A percentile compares a stretch with the other conserved stretches of the same genome.
These are phyloP conservation scores for Arthrobotrys pseudoclavata DNA, from an alignment of 2,329 filamentous ascomycete genomes.

Conservation along the genomic window DNA sequence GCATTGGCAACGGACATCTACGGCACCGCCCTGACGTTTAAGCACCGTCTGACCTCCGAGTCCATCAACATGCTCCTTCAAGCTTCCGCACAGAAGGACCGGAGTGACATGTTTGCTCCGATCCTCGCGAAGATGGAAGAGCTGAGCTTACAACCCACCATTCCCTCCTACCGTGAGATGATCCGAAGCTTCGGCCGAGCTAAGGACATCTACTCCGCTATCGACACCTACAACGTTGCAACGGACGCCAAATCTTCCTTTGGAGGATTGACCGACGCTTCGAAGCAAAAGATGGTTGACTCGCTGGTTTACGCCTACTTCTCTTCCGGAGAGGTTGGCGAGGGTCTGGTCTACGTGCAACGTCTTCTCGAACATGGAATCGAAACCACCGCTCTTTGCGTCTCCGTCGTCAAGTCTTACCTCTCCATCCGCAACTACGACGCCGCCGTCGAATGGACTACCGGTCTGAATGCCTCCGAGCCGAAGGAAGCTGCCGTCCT, in stretches of 20 bases:
- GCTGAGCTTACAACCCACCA: slow-evolving; percentile 79
- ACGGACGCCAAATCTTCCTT: slow-evolving; percentile 73
- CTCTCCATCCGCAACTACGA: slow-evolving; percentile 56
- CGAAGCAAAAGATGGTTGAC: slow-evolving; percentile 80
- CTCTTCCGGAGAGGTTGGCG: slow-evolving; percentile 71
- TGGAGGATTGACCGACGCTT: slow-evolving; percentile 72
- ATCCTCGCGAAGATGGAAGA: slow-evolving; percentile 93
- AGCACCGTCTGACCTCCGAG: slow-evolving; percentile 76
- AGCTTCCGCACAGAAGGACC: slow-evolving; percentile 85
- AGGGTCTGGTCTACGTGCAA: slow-evolving; percentile 58
- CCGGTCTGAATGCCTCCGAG: slow-evolving; percentile 54
- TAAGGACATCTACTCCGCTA: slow-evolving; percentile 86
- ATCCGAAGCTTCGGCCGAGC: slow-evolving; percentile 89
- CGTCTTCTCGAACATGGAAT: slow-evolving; percentile 56
- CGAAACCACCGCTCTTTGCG: slow-evolving; percentile 60
- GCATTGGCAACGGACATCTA: slow-evolving; percentile 53
- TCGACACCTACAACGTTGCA: slow-evolving; percentile 96
- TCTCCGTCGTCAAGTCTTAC: slow-evolving; percentile 59
- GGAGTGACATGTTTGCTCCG: slow-evolving; percentile 87
- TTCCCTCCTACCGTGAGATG: slow-evolving; percentile 90
- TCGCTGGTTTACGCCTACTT: slow-evolving; percentile 76
- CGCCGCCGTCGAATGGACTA: slow-evolving; percentile 59
- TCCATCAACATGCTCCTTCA: slow-evolving; percentile 84
- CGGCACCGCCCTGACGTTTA: slow-evolving; percentile 65
- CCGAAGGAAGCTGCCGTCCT: slow-evolving; percentile 50